These are phyloP conservation scores for Coemansia sp. DNA, from an alignment of 192 early-diverging fungal genomes.

Conservation along the genomic window DNA sequence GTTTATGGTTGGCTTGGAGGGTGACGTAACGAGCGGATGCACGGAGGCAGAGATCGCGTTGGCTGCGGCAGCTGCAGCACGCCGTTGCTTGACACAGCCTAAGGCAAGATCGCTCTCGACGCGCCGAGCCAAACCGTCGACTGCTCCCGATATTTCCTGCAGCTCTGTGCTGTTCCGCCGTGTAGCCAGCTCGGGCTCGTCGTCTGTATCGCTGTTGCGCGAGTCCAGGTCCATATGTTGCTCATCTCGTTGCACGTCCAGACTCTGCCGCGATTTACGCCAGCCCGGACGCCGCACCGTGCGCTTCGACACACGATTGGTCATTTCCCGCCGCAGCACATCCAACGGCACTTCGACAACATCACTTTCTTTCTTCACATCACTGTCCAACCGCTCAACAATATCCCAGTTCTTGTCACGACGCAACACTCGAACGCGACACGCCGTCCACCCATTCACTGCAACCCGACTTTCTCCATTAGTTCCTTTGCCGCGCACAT, in stretches of 20 bases:
- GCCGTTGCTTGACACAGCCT: constrained; percentile 36
- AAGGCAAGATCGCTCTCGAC: constrained; percentile 32
- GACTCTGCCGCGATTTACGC: constrained; percentile 1
- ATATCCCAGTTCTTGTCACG: constrained; percentile 24
- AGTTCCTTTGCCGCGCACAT: not conserved
- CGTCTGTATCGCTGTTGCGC: constrained; percentile 12
- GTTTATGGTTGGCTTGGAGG: not conserved
- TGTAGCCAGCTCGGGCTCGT: constrained; percentile 4
- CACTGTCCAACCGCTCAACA: constrained; percentile 18
- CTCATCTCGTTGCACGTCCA: not conserved
- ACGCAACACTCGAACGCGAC: constrained; percentile 42
- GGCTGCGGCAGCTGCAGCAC: constrained; percentile 33
- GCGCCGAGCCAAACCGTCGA: constrained; percentile 42
- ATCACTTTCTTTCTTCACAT: not conserved
- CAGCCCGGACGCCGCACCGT: not conserved
- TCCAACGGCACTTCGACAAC: constrained; percentile 33
- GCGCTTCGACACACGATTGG: constrained; percentile 11
- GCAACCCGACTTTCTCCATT: constrained; percentile 54
- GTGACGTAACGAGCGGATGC: not conserved
- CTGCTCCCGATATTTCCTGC: constrained; percentile 17
- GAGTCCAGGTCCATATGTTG: not conserved
- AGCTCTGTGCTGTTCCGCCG: constrained; percentile 6
- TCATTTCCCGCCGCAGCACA: constrained; percentile 32
- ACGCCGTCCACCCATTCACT: constrained; percentile 68
- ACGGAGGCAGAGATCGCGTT: constrained; percentile 25